A percentile compares a stretch with the other conserved stretches of the same genome.
Evolutionary conservation across 495 filamentous ascomycete genomes (phyloP).

Genomic region (Daldinia concentrica): DNA sequence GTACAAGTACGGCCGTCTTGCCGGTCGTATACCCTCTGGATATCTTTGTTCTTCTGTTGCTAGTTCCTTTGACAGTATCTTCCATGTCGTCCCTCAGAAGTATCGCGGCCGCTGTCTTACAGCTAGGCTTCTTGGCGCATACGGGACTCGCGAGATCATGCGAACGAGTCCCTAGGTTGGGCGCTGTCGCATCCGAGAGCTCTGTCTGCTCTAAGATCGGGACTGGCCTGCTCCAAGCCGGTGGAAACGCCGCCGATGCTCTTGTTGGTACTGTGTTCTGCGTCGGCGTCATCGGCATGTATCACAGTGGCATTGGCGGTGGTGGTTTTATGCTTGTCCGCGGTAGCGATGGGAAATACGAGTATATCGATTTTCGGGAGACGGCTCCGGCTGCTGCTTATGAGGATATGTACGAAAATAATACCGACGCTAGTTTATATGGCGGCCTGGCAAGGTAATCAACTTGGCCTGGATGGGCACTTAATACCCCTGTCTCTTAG

Average conservation of each 20-base stretch:
- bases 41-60: not conserved
- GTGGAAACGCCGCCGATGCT: constrained; percentile 76
- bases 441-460: constrained; percentile 70
- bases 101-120: constrained; percentile 36
- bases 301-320: constrained; percentile 79
- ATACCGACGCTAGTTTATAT: constrained; percentile 50
- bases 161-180: constrained; percentile 48
- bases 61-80: not conserved
- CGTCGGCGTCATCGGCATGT: constrained; percentile 75
- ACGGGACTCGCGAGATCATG: constrained; percentile 23
- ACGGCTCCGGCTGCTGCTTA: constrained; percentile 79
- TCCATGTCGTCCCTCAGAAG: constrained; percentile 41
- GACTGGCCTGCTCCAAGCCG: constrained; percentile 67
- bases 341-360: constrained; percentile 65
- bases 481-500: not conserved
- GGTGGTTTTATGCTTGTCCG: constrained; percentile 84
- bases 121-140: constrained; percentile 30
- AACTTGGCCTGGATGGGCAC: not conserved
- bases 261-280: constrained; percentile 70
- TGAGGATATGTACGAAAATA: constrained; percentile 77
- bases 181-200: constrained; percentile 78
- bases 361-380: constrained; percentile 83
- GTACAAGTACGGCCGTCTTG: not conserved
- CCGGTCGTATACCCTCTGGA: not conserved
- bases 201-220: constrained; percentile 74